A percentile compares a stretch with the other conserved stretches of the same genome.
phyloP scores from a whole-genome alignment of 176 grass and related monocot genomes.

The Bromus sterilis region DNA sequence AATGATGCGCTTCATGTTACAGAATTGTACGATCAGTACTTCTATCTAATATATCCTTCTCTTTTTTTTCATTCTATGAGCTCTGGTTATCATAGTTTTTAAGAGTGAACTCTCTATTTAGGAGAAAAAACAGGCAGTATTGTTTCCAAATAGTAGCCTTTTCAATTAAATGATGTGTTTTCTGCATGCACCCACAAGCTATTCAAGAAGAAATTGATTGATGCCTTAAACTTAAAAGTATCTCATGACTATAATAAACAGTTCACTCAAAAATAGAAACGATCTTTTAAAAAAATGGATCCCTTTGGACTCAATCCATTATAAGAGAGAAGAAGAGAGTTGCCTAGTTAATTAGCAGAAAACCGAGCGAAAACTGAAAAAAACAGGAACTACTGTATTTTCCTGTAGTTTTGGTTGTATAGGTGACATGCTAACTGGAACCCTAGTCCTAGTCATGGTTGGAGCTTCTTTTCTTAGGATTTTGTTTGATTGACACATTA shows the following conservation, averaged over 20 bases:
- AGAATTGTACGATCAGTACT: conserved; percentile 63
- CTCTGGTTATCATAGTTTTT: not conserved
- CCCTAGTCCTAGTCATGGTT: too few relatives aligned
- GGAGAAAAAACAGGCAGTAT: not conserved
- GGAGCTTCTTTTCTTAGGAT: too few relatives aligned
- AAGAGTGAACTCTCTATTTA: not conserved
- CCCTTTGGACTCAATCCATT: too few relatives aligned
- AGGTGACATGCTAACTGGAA: not conserved
- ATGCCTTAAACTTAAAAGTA: not conserved
- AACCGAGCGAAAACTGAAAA: too few relatives aligned
- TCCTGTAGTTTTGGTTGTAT: not conserved
- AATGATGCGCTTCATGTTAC: conserved; percentile 61
- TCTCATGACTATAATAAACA: not conserved
- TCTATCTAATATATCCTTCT: not conserved
- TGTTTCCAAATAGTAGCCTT: not conserved
- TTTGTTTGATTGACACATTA: not conserved
- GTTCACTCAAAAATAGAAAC: not conserved
- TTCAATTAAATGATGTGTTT: not conserved
- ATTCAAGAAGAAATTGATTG: not conserved
- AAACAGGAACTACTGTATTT: too few relatives aligned
- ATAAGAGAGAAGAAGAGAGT: too few relatives aligned
- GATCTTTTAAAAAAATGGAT: too few relatives aligned
- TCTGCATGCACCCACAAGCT: not conserved
- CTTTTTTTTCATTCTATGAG: conserved; percentile 4
- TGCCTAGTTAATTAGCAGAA: too few relatives aligned